These are phyloP conservation scores for Candida maesae DNA, from an alignment of 805 yeast species.

Conservation along the genomic window DNA sequence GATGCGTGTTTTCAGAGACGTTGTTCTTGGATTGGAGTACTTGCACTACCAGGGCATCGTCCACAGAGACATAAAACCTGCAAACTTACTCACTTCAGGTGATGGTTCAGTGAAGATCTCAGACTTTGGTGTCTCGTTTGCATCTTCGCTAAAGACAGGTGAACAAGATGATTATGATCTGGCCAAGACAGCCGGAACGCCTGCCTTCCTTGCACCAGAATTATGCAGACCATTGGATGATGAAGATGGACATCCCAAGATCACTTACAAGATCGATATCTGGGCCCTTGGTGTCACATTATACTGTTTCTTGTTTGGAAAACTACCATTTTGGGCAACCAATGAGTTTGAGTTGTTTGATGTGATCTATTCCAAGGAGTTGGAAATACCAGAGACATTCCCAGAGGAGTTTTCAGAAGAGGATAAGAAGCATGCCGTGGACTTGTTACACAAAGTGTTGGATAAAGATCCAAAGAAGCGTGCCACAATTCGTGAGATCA, in stretches of 20 bases:
- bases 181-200: conserved; percentile 96
- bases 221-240: conserved; percentile 54
- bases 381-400: conserved; percentile 58
- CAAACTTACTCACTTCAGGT: conserved; percentile 70
- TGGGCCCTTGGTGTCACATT: conserved; percentile 97
- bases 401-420: conserved; percentile 34
- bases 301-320: conserved; percentile 83
- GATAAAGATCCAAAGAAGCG: conserved; percentile 68
- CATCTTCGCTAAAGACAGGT: conserved; percentile 37
- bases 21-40: conserved; percentile 83
- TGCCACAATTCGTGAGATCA: conserved; percentile 66
- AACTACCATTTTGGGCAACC: conserved; percentile 83
- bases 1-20: conserved; percentile 74
- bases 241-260: conserved; percentile 39
- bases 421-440: conserved; percentile 44
- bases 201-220: conserved; percentile 96
- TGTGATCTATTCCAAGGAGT: conserved; percentile 62
- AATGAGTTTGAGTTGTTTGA: conserved; percentile 83
- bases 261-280: conserved; percentile 85
- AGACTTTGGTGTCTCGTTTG: conserved; percentile 95
- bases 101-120: conserved; percentile 82
- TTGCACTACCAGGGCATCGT: conserved; percentile 86
- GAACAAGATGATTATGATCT: conserved; percentile 72
- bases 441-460: conserved; percentile 58
- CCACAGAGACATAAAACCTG: conserved; percentile 95